Conservation (phyloP, 768 basidiomycete species). For the Podaxis sp. region DNA sequence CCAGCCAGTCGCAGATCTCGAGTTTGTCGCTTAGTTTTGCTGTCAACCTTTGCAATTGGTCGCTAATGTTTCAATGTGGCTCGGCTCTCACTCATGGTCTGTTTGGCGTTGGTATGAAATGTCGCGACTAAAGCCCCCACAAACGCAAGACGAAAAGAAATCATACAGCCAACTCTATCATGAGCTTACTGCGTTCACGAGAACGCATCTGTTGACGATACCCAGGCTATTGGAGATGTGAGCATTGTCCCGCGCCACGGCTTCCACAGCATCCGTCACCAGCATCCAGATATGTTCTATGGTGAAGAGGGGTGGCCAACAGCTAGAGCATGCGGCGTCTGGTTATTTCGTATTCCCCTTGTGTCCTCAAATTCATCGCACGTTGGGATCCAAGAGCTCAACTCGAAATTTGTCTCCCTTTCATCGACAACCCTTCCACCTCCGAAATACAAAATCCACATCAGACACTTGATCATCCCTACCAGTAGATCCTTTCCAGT, state of each 20-base stretch:
- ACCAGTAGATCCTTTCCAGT: not conserved
- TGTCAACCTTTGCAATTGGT: too few relatives aligned
- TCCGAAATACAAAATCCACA: not conserved
- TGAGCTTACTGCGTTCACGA: not conserved
- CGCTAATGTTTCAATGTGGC: too few relatives aligned
- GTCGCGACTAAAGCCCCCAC: too few relatives aligned
- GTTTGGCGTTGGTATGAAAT: too few relatives aligned
- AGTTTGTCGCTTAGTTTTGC: too few relatives aligned
- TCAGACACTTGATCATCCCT: not conserved
- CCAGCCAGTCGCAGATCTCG: too few relatives aligned
- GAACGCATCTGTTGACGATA: not conserved
- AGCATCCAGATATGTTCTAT: not conserved
- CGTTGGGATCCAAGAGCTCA: not conserved
- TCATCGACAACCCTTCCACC: not conserved
- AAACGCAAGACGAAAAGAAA: too few relatives aligned
- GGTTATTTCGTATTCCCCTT: not conserved
- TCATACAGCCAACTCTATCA: too few relatives aligned
- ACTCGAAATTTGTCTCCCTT: not conserved
- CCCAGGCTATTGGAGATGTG: not conserved
- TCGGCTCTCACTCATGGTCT: too few relatives aligned
- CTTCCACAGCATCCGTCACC: constrained; percentile 1
- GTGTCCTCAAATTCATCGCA: not conserved
- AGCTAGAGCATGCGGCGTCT: not conserved
- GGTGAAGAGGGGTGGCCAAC: not conserved
- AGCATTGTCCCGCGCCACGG: not conserved